phyloP scores from a whole-genome alignment of 805 yeast species.

The Metschnikowia borealis region DNA sequence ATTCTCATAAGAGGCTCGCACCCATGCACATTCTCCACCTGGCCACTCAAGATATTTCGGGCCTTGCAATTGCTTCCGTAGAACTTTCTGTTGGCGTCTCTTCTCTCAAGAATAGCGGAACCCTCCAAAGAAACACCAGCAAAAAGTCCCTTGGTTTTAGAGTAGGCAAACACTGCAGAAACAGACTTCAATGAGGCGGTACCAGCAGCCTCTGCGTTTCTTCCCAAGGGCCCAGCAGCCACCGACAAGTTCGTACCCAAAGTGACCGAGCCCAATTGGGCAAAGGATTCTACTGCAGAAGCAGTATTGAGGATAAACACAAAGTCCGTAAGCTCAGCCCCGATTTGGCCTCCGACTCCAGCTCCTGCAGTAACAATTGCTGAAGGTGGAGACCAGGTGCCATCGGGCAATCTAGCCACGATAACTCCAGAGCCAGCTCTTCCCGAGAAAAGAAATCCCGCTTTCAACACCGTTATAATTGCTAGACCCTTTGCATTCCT shows the following conservation, averaged over 20 bases:
- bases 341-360: conserved; percentile 97
- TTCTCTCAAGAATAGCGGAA: conserved; percentile 90
- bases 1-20: conserved; percentile 85
- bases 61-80: conserved; percentile 89
- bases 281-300: conserved; percentile 89
- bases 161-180: conserved; percentile 88
- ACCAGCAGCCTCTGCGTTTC: conserved; percentile 97
- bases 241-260: conserved; percentile 92
- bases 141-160: conserved; percentile 92
- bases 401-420: conserved; percentile 91
- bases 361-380: conserved; percentile 97
- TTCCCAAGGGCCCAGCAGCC: conserved; percentile 96
- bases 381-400: conserved; percentile 95
- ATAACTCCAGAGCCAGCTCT: conserved; percentile 97
- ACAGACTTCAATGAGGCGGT: conserved; percentile 83
- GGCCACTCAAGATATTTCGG: conserved; percentile 76
- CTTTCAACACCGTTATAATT: conserved; percentile 88
- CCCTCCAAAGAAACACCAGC: conserved; percentile 98
- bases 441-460: conserved; percentile 94
- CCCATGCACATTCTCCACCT: conserved; percentile 89
- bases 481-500: conserved; percentile 92
- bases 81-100: conserved; percentile 94
- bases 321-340: conserved; percentile 94
- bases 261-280: conserved; percentile 91
- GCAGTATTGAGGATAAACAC: conserved; percentile 85